Evolutionary conservation across 345 rosid genomes (phyloP), one percentile per base, ranked within the genome.

Genomic region (Boechera retrofracta): DNA sequence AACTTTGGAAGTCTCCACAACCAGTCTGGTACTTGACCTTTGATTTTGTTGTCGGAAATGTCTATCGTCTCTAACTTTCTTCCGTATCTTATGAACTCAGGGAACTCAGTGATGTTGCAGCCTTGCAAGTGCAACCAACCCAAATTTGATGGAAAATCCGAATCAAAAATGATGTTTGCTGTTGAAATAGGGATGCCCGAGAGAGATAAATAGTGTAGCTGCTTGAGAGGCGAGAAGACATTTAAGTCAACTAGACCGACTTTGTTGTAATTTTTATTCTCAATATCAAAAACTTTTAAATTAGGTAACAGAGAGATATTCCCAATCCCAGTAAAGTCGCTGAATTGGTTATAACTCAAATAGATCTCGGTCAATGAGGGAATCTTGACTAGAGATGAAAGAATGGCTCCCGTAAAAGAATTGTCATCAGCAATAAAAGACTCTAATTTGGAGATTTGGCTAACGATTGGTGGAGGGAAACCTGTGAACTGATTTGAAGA

Each of bases 101-200:
- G 39, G 21, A 57, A 31, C 24, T 57, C 62, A 32, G 11, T 13
- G 24, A 57, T 15, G 62, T 57, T 57, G 41, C 63, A 57, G 6
- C 41, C 12, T 32, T 0, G 0, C 12, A 57, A n/a, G 5, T 0
- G n/a, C n/a, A n/a, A n/a, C n/a, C n/a, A n/a, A 0, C 12, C 3
- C 41, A 57, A 15, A 1, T 0, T 0, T n/a, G 42, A 7, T 15
- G 6, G 6, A n/a, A 57, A n/a, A n/a, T 32, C 63, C 0, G 24
- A 57, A 57, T 33, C 1, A 6, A 0, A 2, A 6, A 10, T 57
- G 41, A 57, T 57, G 24, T 57, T 57, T 32, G 41, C 1, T 3
- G 24, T 57, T 32, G 41, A 32, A n/a, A 57, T 3, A 7, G 62
- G 12, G 11, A 32, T 57, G 41, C 36, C 18, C 0, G 21, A 31